Evolutionary conservation across 2,329 filamentous ascomycete genomes (phyloP).

Genomic region (Microdochium trichocladiopsis): DNA sequence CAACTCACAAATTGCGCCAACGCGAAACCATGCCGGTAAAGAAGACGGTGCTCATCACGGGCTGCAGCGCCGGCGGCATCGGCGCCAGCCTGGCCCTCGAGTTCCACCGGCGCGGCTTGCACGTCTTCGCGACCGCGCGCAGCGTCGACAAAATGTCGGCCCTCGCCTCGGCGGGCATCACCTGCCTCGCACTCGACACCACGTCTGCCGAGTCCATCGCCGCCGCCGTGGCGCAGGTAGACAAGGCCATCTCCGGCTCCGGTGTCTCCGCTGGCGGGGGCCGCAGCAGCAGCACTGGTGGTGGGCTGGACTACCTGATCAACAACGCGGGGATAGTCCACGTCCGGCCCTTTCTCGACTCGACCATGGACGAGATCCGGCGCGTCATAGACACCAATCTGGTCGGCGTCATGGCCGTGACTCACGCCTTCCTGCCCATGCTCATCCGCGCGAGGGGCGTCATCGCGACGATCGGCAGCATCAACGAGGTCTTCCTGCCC

Average conservation of each 20-base stretch:
- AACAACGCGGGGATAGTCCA: slow-evolving; percentile 5
- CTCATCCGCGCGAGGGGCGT: slow-evolving; percentile 1
- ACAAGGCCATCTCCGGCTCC: background rate
- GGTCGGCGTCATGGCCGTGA: slow-evolving; percentile 1
- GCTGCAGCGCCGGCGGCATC: slow-evolving; percentile 1
- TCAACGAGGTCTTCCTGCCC: background rate
- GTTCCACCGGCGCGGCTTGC: background rate
- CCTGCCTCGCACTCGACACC: slow-evolving; percentile 2
- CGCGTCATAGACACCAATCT: slow-evolving; percentile 5
- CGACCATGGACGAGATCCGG: background rate
- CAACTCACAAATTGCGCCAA: no score
- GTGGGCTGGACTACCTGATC: slow-evolving; percentile 4
- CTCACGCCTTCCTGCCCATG: slow-evolving; percentile 5
- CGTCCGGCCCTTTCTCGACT: slow-evolving; percentile 4
- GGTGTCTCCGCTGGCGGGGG: background rate
- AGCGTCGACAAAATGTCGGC: slow-evolving; percentile 1
- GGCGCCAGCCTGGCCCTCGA: slow-evolving; percentile 1
- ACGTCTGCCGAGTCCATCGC: slow-evolving; percentile 2
- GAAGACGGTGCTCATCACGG: slow-evolving; percentile 1
- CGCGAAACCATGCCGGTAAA: background rate
- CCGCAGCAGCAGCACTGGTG: no score
- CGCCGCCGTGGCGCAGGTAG: background rate
- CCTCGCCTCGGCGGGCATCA: background rate
- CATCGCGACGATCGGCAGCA: background rate
- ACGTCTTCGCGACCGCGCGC: background rate